These are phyloP conservation scores for Phytophthora uliginosa DNA, from an alignment of 352 stramenopile species.

Conservation along the genomic window DNA sequence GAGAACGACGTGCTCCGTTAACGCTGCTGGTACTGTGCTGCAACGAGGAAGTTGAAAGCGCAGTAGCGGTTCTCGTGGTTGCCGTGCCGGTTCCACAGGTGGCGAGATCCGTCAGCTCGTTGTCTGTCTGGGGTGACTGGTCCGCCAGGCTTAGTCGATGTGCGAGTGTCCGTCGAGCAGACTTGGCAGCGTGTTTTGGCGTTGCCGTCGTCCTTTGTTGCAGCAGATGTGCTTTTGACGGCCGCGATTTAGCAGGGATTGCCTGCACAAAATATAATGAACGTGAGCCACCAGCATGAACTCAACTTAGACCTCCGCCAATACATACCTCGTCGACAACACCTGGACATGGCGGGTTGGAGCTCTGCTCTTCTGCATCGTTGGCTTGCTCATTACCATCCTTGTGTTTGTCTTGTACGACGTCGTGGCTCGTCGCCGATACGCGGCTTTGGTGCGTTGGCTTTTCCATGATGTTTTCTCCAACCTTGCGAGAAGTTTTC, in stretches of 20 bases:
- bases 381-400: constrained; percentile 13
- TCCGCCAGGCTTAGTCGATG: constrained; percentile 28
- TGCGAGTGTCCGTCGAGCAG: constrained; percentile 31
- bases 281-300: constrained; percentile 2
- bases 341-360: constrained; percentile 6
- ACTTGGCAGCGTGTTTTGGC: constrained; percentile 28
- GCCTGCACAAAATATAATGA: constrained; percentile 5
- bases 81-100: neutral
- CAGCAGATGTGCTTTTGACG: constrained; percentile 12
- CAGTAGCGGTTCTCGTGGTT: constrained; percentile 1
- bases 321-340: constrained; percentile 22
- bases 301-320: neutral
- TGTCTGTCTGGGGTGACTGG: constrained; percentile 28
- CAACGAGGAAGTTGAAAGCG: neutral
- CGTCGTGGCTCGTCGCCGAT: constrained; percentile 9
- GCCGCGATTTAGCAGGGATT: constrained; percentile 5
- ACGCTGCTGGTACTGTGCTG: neutral
- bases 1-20: constrained; percentile 15
- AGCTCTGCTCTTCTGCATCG: constrained; percentile 1
- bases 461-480: constrained; percentile 4
- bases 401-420: neutral
- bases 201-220: constrained; percentile 24
- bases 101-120: constrained; percentile 21
- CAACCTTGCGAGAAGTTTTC: neutral
- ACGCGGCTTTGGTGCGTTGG: neutral